These are phyloP conservation scores for Talaromyces piceae DNA, from an alignment of 2,329 filamentous ascomycete species.

Conservation along the genomic window DNA sequence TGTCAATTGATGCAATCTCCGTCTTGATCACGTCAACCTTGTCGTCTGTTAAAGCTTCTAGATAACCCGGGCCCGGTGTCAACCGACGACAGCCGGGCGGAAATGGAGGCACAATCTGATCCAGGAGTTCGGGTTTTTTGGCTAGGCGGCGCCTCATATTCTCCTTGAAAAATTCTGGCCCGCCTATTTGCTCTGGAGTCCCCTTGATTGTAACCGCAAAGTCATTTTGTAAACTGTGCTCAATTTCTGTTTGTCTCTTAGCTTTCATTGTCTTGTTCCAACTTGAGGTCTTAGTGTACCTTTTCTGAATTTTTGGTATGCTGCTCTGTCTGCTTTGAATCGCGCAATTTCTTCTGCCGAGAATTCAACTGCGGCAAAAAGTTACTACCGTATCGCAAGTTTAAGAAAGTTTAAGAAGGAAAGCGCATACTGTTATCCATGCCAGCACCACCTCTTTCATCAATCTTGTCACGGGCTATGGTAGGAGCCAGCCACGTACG, in stretches of 20 bases:
- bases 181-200: conserved; percentile 21
- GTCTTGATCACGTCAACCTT: conserved; percentile 55
- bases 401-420: neutral
- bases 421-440: conserved; percentile 22
- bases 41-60: conserved; percentile 55
- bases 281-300: conserved; percentile 13
- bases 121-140: conserved; percentile 27
- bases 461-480: conserved; percentile 20
- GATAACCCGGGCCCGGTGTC: conserved; percentile 41
- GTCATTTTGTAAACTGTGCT: conserved; percentile 25
- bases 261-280: neutral
- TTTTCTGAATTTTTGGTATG: conserved; percentile 29
- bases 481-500: conserved; percentile 11
- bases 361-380: conserved; percentile 20
- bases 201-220: conserved; percentile 23
- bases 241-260: conserved; percentile 19
- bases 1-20: conserved; percentile 40
- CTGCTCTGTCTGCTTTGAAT: conserved; percentile 24
- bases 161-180: conserved; percentile 18
- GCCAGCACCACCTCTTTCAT: conserved; percentile 18
- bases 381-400: neutral
- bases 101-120: conserved; percentile 34
- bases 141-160: conserved; percentile 28
- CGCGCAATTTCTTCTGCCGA: conserved; percentile 24
- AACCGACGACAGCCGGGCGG: conserved; percentile 37